Evolutionary conservation across 75 land plant species (phyloP), one percentile per base, ranked within the genome.

Genomic region (Pinus tabuliformis): DNA sequence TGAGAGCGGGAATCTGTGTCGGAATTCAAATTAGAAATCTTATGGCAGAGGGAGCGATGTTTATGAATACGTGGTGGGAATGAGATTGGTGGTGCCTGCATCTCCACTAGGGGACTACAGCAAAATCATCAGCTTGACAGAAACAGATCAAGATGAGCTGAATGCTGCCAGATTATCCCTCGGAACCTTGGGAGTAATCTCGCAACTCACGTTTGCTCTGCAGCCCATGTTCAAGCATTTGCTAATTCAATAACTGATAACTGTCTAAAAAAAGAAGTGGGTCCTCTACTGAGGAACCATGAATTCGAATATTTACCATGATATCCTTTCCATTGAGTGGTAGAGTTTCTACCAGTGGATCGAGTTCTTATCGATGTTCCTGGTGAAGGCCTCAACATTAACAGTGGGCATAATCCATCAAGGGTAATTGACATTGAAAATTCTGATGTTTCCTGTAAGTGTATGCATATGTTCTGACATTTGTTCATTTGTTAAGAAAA

Each of bases 221-320:
- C 57, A 81, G 78, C 85, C 85, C 64, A 73, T 83, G 77, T 79
- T 79, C 74, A 83, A 83, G 75, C 81, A 78, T 4, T 83, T 81
- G 6, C 59, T 83, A 6, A 52, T 22, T 20, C 58, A 13, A 52
- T 14, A 16, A 22, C 39, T 22, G 81, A 83, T 72, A 7, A 22
- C 42, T 42, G 58, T 26, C 70, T 83, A 8, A 77, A 79, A 49
- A 61, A 65, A 13, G n/a, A 61, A 4, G 4, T 78, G 17, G 20
- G 57, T 9, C 28, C 20, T 30, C 60, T 78, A 13, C 22, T 75
- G 16, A 57, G 30, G 5, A 24, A 15, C 1, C 60, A 83, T 37
- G 72, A 74, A 49, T 83, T 83, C n/a, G 81, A 52, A 17, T 72
- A 81, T 22, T 45, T 83, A 42, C 52, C 26, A 49, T 79, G 73